Base-by-base conservation (phyloP, 257 asterid genomes). In the Fraxinus pennsylvanica region DNA sequence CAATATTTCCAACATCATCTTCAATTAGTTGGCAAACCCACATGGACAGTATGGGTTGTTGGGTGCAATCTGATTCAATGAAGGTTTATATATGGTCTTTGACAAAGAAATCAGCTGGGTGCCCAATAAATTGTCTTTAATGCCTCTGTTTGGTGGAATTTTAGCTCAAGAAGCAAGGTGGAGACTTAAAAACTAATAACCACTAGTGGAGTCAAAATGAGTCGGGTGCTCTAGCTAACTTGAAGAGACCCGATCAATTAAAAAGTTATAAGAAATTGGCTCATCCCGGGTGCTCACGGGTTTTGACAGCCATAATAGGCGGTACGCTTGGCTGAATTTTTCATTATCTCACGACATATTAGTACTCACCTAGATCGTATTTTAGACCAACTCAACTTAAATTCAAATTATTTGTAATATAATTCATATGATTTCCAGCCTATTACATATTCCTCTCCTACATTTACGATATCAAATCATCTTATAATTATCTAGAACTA, bases 21-120 rank as follows among this genome's bases (percentile, higher is more conserved):
- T 61, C 69, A 63, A 63, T 22, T 63, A 9, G 69, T 63, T 25
- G 69, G 69, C 69, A 63, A 61, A 6, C 33, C 69, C 69, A 63
- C 69, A 25, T 63, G 69, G 33, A 63, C 15, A 22, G 69, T 10
- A 3, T 63, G 69, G 35, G 69, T 63, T 63, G 69, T 63, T 9
- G 69, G 69, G 19, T 25, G 69, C n/a, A 54, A 25, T 25, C 17
- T 63, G 69, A 8, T 63, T 63, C 17, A 63, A 63, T 63, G 17
- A 63, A 63, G 33, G 21, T 22, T 63, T 63, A 63, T 25, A 1
- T 3, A 25, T 25, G 32, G 5, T 45, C 54, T 45, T 45, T 45
- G 54, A 13, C 54, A 45, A 45, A 45, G 6, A 45, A 45, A 45
- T 45, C 54, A 45, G 19, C 54, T 45, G 17, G 54, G n/a, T 13